Evolutionary conservation across 2,329 filamentous ascomycete species (phyloP).

Genomic region (Aspergillus intermedius): DNA sequence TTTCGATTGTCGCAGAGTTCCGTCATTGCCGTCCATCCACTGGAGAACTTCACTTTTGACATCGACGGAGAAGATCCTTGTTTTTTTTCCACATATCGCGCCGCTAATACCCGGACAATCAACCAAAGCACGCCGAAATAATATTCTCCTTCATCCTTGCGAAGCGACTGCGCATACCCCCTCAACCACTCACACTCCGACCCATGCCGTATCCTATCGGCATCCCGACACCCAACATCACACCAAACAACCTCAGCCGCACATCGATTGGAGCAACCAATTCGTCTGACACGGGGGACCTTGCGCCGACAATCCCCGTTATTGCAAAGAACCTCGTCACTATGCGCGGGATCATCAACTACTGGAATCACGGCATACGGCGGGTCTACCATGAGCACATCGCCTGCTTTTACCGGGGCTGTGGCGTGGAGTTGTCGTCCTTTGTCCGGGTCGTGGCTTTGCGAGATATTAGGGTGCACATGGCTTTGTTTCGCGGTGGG

Average conservation of each 20-base stretch:
- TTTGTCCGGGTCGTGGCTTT: constrained; percentile 22
- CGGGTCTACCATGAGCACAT: constrained; percentile 21
- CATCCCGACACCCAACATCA: constrained; percentile 12
- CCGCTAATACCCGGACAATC: constrained; percentile 25
- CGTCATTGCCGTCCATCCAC: not conserved
- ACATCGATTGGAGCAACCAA: constrained; percentile 18
- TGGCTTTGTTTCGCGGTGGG: constrained; percentile 6
- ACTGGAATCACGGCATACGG: constrained; percentile 28
- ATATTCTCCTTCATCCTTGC: not conserved
- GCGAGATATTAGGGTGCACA: constrained; percentile 24
- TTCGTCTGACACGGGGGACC: constrained; percentile 4
- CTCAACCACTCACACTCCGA: not conserved
- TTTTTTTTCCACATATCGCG: constrained; percentile 10
- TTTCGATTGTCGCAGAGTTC: not conserved
- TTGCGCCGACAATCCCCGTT: constrained; percentile 22
- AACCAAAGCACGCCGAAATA: constrained; percentile 26
- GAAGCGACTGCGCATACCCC: not conserved
- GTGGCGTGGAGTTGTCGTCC: constrained; percentile 26
- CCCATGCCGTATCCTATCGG: constrained; percentile 19
- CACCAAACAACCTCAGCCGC: constrained; percentile 25
- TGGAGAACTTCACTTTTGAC: not conserved
- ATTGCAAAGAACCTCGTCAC: constrained; percentile 24
- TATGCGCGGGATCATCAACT: constrained; percentile 19
- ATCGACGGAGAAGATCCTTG: not conserved
- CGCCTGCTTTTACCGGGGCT: constrained; percentile 16